Evolutionary conservation across 192 early-diverging fungal species (phyloP), one percentile per base, ranked within the genome.

Genomic region (Kappamyces sp.): DNA sequence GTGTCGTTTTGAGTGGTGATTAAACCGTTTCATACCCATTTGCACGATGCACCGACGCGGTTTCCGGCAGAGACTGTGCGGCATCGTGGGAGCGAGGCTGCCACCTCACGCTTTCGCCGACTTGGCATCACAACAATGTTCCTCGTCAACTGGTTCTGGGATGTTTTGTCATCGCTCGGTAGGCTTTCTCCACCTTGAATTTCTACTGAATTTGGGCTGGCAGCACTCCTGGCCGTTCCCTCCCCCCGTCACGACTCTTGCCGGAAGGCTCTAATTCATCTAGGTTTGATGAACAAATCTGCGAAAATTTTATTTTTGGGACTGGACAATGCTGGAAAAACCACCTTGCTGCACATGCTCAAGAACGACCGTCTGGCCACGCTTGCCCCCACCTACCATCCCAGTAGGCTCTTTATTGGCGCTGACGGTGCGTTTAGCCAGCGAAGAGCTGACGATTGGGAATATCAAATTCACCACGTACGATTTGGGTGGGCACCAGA

Each of bases 281-380:
- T 72, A 98, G 95, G 96, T 66, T 84, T 99, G 68, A 75, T 94
- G 69, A 97, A 99, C 78, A 99, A 99, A 79, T 96, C 93, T 73
- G 96, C 94, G 55, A 97, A 95, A 77, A 92, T 99, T 66, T 78
- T 99, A 50, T 99, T 99, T 79, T 84, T 99, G 51, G 96, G 96
- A 55, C 84, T 99, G 47, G 96, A 99, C 74, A 95, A 95, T 78
- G 92, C 92, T 57, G 92, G 92, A 58, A 99, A 99, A 78, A 99
- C 96, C 2, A 99, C 96, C 49, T 80, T 99, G 13, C 82, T 99
- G 52, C 96, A 99, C 79, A 95, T 99, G 91, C 83, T 99, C 66
- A 99, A 99, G 84, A 99, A 94, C 74, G 94, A 96, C 73, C 89
- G 96, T 64, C 72, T 99, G 68, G 91, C 91, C 38, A 87, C 88